A percentile compares a stretch with the other conserved stretches of the same genome.
Evolutionary conservation across 1,284 basidiomycete species (phyloP).

Genomic region (Nidula niveotomentosa): DNA sequence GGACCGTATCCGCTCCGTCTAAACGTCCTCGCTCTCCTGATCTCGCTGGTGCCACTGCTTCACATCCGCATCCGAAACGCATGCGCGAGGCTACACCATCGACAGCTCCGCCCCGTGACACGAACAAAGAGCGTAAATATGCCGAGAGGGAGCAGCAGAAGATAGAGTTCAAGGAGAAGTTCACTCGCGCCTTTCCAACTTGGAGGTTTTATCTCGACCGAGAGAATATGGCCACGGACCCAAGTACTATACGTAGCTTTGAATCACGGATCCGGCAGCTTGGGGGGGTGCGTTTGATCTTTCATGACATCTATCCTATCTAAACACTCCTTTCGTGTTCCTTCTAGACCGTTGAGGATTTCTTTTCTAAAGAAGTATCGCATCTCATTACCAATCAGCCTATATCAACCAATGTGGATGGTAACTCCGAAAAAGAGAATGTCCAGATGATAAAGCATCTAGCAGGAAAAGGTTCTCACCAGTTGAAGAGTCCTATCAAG

Average conservation of each 20-base stretch:
- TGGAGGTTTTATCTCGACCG: constrained; percentile 88
- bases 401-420: constrained; percentile 20
- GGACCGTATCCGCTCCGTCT: constrained; percentile 27
- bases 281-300: constrained; percentile 67
- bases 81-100: constrained; percentile 18
- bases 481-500: constrained; percentile 66
- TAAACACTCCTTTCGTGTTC: constrained; percentile 2
- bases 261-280: constrained; percentile 61
- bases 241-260: constrained; percentile 45
- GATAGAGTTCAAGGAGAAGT: constrained; percentile 82
- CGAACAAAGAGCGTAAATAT: constrained; percentile 24
- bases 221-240: constrained; percentile 53
- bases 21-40: constrained; percentile 74
- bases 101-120: constrained; percentile 14
- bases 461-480: constrained; percentile 17
- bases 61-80: constrained; percentile 35
- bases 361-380: constrained; percentile 84
- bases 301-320: not conserved
- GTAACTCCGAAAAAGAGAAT: constrained; percentile 66
- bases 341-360: constrained; percentile 39
- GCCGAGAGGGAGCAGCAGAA: constrained; percentile 60
- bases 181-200: constrained; percentile 79
- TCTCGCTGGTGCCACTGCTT: constrained; percentile 32
- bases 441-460: constrained; percentile 25
- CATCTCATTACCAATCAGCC: constrained; percentile 81